phyloP scores from a whole-genome alignment of 345 rosid species.

The Lepidium aucheri region DNA sequence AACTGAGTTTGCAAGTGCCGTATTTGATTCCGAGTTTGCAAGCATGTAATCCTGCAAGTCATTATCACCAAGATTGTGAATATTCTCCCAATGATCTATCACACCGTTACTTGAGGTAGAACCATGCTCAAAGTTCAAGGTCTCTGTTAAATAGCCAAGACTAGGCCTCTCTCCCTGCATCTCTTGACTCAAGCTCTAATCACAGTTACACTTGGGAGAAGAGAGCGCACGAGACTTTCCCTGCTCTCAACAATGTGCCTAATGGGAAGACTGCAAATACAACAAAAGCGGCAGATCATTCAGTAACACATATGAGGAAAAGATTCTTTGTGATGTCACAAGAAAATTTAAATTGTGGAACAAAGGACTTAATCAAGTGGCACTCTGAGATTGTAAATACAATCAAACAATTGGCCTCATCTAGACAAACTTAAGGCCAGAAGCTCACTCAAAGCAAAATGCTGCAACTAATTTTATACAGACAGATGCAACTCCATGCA shows the following conservation, averaged over 20 bases:
- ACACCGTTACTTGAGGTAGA: conserved; percentile 58
- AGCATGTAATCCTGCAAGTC: conserved; percentile 48
- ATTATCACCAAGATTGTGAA: conserved; percentile 51
- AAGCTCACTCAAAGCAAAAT: background rate
- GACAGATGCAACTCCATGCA: background rate
- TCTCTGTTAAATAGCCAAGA: conserved; percentile 65
- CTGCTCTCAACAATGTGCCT: conserved; percentile 8
- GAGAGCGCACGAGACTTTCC: conserved; percentile 23
- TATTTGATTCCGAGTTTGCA: conserved; percentile 37
- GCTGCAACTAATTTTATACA: background rate
- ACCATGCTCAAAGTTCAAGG: conserved; percentile 68
- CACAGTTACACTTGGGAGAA: conserved; percentile 10
- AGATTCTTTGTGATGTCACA: background rate
- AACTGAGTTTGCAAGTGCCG: conserved; percentile 36
- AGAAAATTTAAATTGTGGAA: background rate
- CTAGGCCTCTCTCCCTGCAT: conserved; percentile 91
- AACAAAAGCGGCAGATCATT: conserved; percentile 1
- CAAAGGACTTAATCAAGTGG: background rate
- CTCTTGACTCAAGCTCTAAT: conserved; percentile 30
- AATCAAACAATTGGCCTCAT: background rate
- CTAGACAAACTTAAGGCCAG: background rate
- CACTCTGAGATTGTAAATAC: background rate
- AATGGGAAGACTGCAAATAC: too few species aligned
- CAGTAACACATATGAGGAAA: background rate
- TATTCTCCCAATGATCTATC: conserved; percentile 62